Base-by-base conservation (phyloP, 2,329 filamentous ascomycete genomes). In the Aspergillus ibericus region DNA sequence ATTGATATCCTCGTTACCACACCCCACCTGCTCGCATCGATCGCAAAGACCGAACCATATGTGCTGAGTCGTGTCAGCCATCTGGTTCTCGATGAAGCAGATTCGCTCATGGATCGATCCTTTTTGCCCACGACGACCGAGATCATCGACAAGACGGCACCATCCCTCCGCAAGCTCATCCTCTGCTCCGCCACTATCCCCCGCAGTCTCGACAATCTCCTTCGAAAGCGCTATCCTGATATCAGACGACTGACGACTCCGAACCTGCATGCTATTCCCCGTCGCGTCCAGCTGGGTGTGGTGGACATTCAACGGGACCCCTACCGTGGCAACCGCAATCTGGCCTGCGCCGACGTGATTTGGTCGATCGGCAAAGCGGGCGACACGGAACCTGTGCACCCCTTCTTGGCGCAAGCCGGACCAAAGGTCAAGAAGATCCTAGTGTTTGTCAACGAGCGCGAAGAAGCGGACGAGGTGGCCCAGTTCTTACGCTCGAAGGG, bases 181-280 rank as follows among this genome's bases (percentile, higher is more conserved):
- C 85, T 98, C 63, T 99, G 95, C 80, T 98, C 93, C 3, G 95
- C 95, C 53, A 99, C 95, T 5, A 98, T 99, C 61, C 95, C 96
- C 1, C 86, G 89, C 63, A 91, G 90, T 66, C 84, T 99, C 16
- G 95, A 99, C 78, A 88, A 85, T 64, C 92, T 90, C 73, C 83
- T 99, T n/a, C 85, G 86, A 53, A 85, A 86, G 61, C 88, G 88
- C 63, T 97, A 93, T 74, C 93, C 95, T 0, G 83, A 90, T 66
- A 92, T 96, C 78, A 81, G 83, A 47, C 89, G 95, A 60, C 87
- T 99, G 62, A 93, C 93, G 1, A 99, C 95, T 0, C 95, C 95
- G 0, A 97, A 98, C 70, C 83, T 99, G 0, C 95, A 99, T 76
- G 92, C 95, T 59, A 96, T 99, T 66, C 95, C 95, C 2, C 88